Evolutionary conservation across 306 rosid species (phyloP), one percentile per base, ranked within the genome.

Genomic region (Vigna unguiculata): DNA sequence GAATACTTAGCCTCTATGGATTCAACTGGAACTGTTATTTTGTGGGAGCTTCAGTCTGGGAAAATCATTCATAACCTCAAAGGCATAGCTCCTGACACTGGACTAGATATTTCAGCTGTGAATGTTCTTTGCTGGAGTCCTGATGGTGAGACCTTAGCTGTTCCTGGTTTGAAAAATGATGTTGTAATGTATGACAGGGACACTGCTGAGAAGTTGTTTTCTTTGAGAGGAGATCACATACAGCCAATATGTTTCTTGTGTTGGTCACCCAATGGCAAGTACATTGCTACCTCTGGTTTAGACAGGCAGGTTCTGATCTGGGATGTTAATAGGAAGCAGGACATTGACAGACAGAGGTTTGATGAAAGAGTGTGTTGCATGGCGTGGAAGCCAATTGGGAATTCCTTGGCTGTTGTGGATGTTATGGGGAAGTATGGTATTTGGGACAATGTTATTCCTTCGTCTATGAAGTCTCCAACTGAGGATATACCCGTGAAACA

Each of bases 241-340:
- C 88, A 90, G 43, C 88, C 97, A 34, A 72, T 95, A 71, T 95
- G 99, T 84, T 91, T 78, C 84, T 81, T 95, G 90, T 83, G 96
- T 41, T 92, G 99, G 99, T 95, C 99, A 11, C 99, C 99, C 13
- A 95, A 95, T 67, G 97, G 98, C 0, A 89, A 90, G 79, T 95
- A 92, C 84, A 82, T 95, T 88, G 98, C 98, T 38, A 89, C 98
- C 7, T 85, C 97, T 66, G 83, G 97, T 77, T 83, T 91, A 70
- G 99, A 95, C 74, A 89, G 83, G 83, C 99, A 95, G 88, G 87
- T 92, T 82, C 88, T 95, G 69, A 89, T 95, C 3, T 95, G 97
- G 99, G 99, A 95, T 86, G 86, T 95, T 65, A 76, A 75, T 62
- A 84, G 25, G 74, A 92, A 89, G 91, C 93, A 85, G 83, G 99